Conservation (phyloP, 1,284 basidiomycete genomes). For the Mycena citricolor region DNA sequence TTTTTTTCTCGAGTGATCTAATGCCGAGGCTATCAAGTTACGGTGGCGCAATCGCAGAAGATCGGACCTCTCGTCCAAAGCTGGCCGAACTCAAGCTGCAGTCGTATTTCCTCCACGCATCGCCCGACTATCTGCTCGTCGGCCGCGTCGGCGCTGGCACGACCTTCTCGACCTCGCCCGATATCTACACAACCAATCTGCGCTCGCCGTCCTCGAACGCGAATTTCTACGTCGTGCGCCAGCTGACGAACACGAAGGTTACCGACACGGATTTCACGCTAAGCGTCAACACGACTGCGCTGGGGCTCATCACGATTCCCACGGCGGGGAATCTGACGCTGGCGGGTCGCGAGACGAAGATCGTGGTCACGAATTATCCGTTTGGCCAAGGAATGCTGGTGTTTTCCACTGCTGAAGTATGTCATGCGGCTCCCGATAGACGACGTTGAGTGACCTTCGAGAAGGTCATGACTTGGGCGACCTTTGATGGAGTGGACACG, state of each 20-base stretch:
- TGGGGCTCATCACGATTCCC: slow-evolving; percentile 37
- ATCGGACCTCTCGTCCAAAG: slow-evolving; percentile 42
- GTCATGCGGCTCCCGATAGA: slow-evolving; percentile 1
- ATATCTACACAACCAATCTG: slow-evolving; percentile 40
- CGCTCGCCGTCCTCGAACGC: slow-evolving; percentile 31
- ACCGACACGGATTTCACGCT: slow-evolving; percentile 36
- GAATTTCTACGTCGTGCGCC: slow-evolving; percentile 50
- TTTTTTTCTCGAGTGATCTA: too few relatives aligned
- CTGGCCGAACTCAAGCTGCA: slow-evolving; percentile 48
- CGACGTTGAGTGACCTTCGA: not conserved
- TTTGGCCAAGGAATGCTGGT: slow-evolving; percentile 36
- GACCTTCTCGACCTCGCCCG: slow-evolving; percentile 34
- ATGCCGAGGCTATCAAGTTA: slow-evolving; percentile 28
- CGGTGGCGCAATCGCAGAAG: slow-evolving; percentile 42
- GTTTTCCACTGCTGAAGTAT: slow-evolving; percentile 45
- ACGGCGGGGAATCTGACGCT: slow-evolving; percentile 35
- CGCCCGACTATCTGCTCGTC: slow-evolving; percentile 41
- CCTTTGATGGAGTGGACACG: slow-evolving; percentile 35
- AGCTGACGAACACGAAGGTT: slow-evolving; percentile 35
- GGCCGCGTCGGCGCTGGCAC: slow-evolving; percentile 36
- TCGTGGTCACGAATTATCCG: slow-evolving; percentile 44
- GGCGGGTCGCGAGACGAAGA: slow-evolving; percentile 42
- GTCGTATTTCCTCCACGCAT: slow-evolving; percentile 43
- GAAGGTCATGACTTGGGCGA: slow-evolving; percentile 38
- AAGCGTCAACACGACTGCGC: slow-evolving; percentile 36